Evolutionary conservation across 352 stramenopile genomes (phyloP), one percentile per base, ranked within the genome.

Genomic region (Phytophthora syringae): DNA sequence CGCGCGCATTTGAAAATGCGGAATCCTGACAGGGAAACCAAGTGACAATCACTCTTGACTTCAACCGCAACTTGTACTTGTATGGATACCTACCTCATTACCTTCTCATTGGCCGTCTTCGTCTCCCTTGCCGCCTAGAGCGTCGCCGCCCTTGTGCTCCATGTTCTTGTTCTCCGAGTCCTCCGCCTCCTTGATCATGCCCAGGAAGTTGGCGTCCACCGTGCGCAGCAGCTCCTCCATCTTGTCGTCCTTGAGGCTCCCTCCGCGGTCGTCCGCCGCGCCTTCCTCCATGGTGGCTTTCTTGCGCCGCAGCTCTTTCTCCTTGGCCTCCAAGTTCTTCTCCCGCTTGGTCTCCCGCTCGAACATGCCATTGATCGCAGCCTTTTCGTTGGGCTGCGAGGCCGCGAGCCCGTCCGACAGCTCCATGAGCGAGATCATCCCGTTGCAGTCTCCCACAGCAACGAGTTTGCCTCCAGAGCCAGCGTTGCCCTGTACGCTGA

Each of bases 311-410:
- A 97, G 76, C 55, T 98, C 90, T 58, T 95, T 94, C 64, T 95
- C 88, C 45, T 94, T 88, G 7, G 89, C 82, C 74, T 97, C 92
- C 30, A 98, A 73, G 69, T 98, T 98, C 73, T 98, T 98, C 67
- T 98, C 95, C 21, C 94, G 86, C 75, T 98, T 99, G n/a, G 93
- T 98, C 68, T 99, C 96, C 34, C 97, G 78, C 74, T 99, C 97
- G 54, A 99, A 97, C 90, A 99, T 98, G 54, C 89, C 81, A 63
- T 95, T 97, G 52, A 99, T 98, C 24, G 92, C 89, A 1, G 80
- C 81, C 67, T 99, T 98, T 60, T 99, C 97, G 64, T 98, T 98
- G 22, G 80, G 83, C 67, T 98, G 92, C 16, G 92, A 80, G 21
- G 82, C 74, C 36, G 95, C 93, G 5, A 99, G 83, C 0, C 89